Percentiles rank a stretch among this genome's conserved stretches.
phyloP scores from a whole-genome alignment of 1,139 yeast genomes.

The Hansenula anomala region DNA sequence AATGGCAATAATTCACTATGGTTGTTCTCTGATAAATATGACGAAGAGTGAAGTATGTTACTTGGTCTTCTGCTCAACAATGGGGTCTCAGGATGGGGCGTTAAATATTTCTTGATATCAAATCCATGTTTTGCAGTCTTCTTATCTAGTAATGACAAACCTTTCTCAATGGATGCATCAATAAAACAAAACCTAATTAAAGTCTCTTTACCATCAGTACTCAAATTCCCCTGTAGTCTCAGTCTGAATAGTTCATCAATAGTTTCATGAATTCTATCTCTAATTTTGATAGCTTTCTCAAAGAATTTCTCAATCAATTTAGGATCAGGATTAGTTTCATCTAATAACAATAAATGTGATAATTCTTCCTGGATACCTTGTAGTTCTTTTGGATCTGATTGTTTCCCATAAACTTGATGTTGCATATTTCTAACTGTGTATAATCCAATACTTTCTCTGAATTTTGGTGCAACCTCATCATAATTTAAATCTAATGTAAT shows the following conservation, averaged over 20 bases:
- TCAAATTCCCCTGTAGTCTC: constrained; percentile 49
- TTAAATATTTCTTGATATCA: neutral
- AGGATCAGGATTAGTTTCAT: constrained; percentile 23
- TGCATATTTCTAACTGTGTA: constrained; percentile 74
- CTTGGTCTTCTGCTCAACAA: constrained; percentile 14
- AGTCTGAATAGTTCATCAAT: constrained; percentile 53
- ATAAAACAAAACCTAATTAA: constrained; percentile 61
- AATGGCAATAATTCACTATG: constrained; percentile 31
- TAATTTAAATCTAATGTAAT: constrained; percentile 61
- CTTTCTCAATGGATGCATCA: constrained; percentile 67
- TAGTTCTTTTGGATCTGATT: constrained; percentile 12
- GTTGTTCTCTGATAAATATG: constrained; percentile 23
- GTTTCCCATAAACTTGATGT: constrained; percentile 22
- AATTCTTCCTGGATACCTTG: constrained; percentile 28
- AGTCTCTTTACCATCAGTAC: constrained; percentile 68
- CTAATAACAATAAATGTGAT: constrained; percentile 25
- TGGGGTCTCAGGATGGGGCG: neutral
- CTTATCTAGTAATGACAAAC: constrained; percentile 46
- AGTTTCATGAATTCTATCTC: constrained; percentile 44
- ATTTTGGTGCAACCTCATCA: constrained; percentile 42
- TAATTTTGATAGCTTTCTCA: constrained; percentile 36
- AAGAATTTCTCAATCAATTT: constrained; percentile 34
- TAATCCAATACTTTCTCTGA: constrained; percentile 54
- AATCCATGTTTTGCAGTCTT: constrained; percentile 10
- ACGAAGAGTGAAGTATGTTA: constrained; percentile 16